These are phyloP conservation scores for Suzukiozyma palmioleophila DNA, from an alignment of 1,139 yeast species.

Conservation along the genomic window DNA sequence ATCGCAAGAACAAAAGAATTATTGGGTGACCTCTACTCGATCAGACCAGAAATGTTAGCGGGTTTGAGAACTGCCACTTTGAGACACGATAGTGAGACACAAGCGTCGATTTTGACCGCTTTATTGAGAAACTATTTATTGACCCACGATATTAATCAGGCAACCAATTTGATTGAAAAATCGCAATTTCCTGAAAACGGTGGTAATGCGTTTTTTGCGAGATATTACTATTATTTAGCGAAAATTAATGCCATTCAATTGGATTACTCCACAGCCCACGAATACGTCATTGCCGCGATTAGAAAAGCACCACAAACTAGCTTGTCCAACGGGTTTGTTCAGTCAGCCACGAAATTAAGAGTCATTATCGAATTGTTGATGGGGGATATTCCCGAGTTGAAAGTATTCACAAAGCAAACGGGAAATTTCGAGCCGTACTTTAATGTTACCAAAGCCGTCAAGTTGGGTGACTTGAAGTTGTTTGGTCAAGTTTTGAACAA, in stretches of 20 bases:
- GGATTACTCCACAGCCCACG: slow-evolving; percentile 88
- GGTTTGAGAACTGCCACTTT: slow-evolving; percentile 86
- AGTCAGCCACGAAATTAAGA: slow-evolving; percentile 83
- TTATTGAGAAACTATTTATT: slow-evolving; percentile 76
- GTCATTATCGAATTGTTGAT: slow-evolving; percentile 86
- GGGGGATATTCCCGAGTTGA: slow-evolving; percentile 96
- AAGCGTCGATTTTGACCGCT: slow-evolving; percentile 80
- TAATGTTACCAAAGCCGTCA: slow-evolving; percentile 86
- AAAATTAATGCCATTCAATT: slow-evolving; percentile 88
- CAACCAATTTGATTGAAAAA: slow-evolving; percentile 85
- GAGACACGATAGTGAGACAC: slow-evolving; percentile 89
- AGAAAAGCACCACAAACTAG: slow-evolving; percentile 96
- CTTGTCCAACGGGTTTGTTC: slow-evolving; percentile 81
- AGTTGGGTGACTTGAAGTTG: slow-evolving; percentile 81
- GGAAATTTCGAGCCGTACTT: slow-evolving; percentile 69
- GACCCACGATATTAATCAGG: slow-evolving; percentile 80
- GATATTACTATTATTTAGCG: slow-evolving; percentile 88
- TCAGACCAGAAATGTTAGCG: slow-evolving; percentile 65
- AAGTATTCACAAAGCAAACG: slow-evolving; percentile 68
- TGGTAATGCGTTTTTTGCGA: slow-evolving; percentile 84
- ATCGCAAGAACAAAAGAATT: slow-evolving; percentile 76
- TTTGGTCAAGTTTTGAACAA: slow-evolving; percentile 72
- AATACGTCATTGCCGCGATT: slow-evolving; percentile 85
- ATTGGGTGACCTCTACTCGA: slow-evolving; percentile 50
- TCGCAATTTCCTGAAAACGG: slow-evolving; percentile 83